Percentiles rank a stretch among this genome's conserved stretches.
These are phyloP conservation scores for Inosperma sp. DNA, from an alignment of 768 basidiomycete genomes.

Conservation along the genomic window DNA sequence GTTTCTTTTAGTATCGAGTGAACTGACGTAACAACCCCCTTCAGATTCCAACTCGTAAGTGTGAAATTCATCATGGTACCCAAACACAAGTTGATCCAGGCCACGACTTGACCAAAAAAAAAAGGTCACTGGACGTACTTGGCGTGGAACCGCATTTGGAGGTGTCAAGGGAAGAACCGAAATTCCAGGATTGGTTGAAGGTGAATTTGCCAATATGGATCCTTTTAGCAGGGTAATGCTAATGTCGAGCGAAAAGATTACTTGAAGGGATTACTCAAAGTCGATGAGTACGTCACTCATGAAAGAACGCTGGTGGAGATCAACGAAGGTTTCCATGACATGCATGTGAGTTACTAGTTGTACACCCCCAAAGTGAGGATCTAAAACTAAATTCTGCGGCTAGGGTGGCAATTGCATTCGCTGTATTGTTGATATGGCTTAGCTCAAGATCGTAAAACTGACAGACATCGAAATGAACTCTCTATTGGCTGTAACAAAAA, in stretches of 20 bases:
- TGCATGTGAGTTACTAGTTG: constrained; percentile 73
- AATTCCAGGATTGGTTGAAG: constrained; percentile 88
- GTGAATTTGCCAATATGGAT: constrained; percentile 34
- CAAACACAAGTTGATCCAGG: no score
- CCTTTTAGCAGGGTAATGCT: neutral
- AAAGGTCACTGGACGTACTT: constrained; percentile 75
- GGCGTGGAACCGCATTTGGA: constrained; percentile 95
- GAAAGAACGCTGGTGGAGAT: constrained; percentile 67
- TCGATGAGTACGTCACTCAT: constrained; percentile 97
- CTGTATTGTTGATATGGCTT: constrained; percentile 89
- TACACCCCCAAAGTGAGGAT: neutral
- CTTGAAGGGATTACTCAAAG: constrained; percentile 72
- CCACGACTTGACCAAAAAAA: constrained; percentile 27
- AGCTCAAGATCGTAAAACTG: constrained; percentile 15
- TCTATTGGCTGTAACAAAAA: neutral
- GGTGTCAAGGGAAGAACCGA: constrained; percentile 98
- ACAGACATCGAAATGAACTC: neutral
- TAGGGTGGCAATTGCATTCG: constrained; percentile 88
- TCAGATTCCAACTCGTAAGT: constrained; percentile 53
- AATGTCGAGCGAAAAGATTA: constrained; percentile 63
- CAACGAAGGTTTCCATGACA: constrained; percentile 87
- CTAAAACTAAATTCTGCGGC: constrained; percentile 5
- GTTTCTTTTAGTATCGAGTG: neutral
- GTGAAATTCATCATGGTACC: no score
- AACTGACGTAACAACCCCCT: constrained; percentile 1